A percentile compares a stretch with the other conserved stretches of the same genome.
Evolutionary conservation across 2,329 filamentous ascomycete species (phyloP).

Genomic region (Pyricularia grisea): DNA sequence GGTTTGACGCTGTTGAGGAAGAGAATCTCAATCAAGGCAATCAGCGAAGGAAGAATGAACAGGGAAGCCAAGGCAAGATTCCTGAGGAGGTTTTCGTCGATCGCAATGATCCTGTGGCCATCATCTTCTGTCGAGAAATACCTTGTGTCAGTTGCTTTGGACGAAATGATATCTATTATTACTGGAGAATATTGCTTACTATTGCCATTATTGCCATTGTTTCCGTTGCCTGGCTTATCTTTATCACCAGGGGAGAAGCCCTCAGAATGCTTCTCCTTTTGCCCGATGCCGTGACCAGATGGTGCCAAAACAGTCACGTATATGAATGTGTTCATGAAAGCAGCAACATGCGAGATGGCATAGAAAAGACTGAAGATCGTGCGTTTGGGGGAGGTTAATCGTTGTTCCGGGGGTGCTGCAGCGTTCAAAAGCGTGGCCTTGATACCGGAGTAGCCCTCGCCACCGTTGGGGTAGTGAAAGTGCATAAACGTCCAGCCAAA

Average conservation of each 20-base stretch:
- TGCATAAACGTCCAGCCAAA: conserved; percentile 45
- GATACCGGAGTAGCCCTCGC: conserved; percentile 24
- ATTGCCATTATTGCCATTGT: conserved; percentile 4
- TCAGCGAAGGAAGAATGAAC: conserved; percentile 30
- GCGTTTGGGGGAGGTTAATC: conserved; percentile 28
- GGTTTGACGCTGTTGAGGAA: conserved; percentile 45
- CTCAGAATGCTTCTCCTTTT: neutral
- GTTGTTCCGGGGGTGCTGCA: conserved; percentile 36
- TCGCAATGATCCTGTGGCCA: neutral
- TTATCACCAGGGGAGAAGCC: neutral
- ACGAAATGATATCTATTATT: neutral
- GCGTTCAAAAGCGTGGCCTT: conserved; percentile 26
- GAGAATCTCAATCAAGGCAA: conserved; percentile 35
- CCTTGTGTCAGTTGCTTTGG: neutral
- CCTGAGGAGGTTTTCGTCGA: neutral
- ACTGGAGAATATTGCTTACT: neutral
- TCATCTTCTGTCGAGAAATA: neutral
- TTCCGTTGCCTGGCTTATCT: neutral
- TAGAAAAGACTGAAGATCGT: conserved; percentile 43
- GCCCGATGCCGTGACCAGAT: conserved; percentile 20
- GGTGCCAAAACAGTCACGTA: conserved; percentile 35
- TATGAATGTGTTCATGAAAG: conserved; percentile 38
- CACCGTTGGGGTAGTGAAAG: conserved; percentile 33
- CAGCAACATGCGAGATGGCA: conserved; percentile 32
- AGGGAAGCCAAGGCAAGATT: conserved; percentile 25